These are phyloP conservation scores for Acmispon strigosus DNA, from an alignment of 306 rosid species.

Conservation along the genomic window DNA sequence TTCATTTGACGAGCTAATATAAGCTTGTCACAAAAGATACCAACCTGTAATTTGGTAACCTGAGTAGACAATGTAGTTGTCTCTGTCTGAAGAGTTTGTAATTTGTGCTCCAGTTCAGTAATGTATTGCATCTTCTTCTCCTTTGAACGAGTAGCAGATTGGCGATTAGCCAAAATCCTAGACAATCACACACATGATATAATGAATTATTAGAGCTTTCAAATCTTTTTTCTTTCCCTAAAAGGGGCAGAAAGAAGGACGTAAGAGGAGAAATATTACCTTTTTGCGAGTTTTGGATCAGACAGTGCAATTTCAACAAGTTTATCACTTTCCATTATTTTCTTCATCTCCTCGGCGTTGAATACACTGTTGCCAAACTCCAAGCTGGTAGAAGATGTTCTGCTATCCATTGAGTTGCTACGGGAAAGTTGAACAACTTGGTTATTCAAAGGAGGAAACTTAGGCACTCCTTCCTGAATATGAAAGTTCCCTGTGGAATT, in stretches of 20 bases:
- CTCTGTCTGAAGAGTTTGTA: conserved; percentile 66
- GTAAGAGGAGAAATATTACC: conserved; percentile 24
- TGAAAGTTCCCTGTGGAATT: conserved; percentile 41
- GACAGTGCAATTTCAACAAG: conserved; percentile 49
- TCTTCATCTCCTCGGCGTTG: conserved; percentile 41
- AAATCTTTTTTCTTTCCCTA: background rate
- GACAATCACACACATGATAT: background rate
- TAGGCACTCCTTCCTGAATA: conserved; percentile 35
- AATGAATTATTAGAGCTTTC: background rate
- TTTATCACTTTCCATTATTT: conserved; percentile 52
- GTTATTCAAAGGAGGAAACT: conserved; percentile 24
- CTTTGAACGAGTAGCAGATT: conserved; percentile 71
- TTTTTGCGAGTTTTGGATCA: conserved; percentile 70
- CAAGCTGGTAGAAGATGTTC: too few species aligned
- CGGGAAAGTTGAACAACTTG: conserved; percentile 35
- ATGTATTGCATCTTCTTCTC: conserved; percentile 54
- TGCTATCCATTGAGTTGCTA: conserved; percentile 28
- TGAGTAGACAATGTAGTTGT: conserved; percentile 56
- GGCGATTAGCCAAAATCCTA: conserved; percentile 75
- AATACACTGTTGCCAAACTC: too few species aligned
- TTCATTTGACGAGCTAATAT: background rate
- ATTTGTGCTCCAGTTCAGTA: conserved; percentile 56
- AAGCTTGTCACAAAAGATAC: conserved; percentile 7
- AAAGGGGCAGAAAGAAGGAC: background rate
- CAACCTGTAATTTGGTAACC: conserved; percentile 48